phyloP scores from a whole-genome alignment of 129 eudicot species.

The Helianthus annuus region HanXRQr2.0-SUNRISE NC_035437.2:68200170-68200669 shows the following conservation, averaged over 20 bases:
- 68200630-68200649: background rate
- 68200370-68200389: conserved; percentile 18
- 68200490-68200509: conserved; percentile 15
- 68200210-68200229: no score
- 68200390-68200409: conserved; percentile 28
- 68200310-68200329: conserved; percentile 45
- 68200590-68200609: conserved; percentile 7
- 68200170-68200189: no score
- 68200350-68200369: conserved; percentile 52
- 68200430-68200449: conserved; percentile 65
- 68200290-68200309: conserved; percentile 36
- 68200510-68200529: conserved; percentile 19
- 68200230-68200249: conserved; percentile 27
- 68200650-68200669: no score
- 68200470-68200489: conserved; percentile 73
- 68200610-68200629: conserved; percentile 1
- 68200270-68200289: conserved; percentile 13
- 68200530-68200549: conserved; percentile 21
- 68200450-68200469: conserved; percentile 62
- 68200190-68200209: no score
- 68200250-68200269: conserved; percentile 26
- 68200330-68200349: conserved; percentile 51
- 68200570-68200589: conserved; percentile 9
- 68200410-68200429: conserved; percentile 34
- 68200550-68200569: background rate